A percentile compares a stretch with the other conserved stretches of the same genome.
Evolutionary conservation across 2,329 filamentous ascomycete species (phyloP).

Genomic region (Arachnopeziza araneosa): DNA sequence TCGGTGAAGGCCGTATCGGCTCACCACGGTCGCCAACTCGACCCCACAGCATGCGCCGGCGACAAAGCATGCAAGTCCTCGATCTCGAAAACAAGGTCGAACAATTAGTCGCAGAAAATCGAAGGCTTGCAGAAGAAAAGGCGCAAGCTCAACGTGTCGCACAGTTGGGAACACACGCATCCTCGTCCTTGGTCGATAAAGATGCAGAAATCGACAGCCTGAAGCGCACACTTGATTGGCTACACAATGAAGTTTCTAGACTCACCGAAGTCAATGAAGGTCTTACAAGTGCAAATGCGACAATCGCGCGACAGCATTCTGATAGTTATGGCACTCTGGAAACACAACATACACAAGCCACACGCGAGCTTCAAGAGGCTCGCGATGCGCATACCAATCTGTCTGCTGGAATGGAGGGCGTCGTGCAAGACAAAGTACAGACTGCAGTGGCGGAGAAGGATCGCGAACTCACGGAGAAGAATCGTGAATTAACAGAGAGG

Average conservation of each 20-base stretch:
- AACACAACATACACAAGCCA: slow-evolving; percentile 58
- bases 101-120: slow-evolving; percentile 80
- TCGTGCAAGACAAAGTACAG: slow-evolving; percentile 55
- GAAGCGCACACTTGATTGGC: slow-evolving; percentile 68
- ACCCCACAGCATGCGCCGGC: slow-evolving; percentile 91
- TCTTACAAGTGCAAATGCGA: slow-evolving; percentile 69
- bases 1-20: slow-evolving; percentile 78
- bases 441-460: slow-evolving; percentile 59
- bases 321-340: slow-evolving; percentile 64
- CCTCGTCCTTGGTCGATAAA: slow-evolving; percentile 69
- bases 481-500: slow-evolving; percentile 65
- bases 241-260: slow-evolving; percentile 76
- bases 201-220: slow-evolving; percentile 83
- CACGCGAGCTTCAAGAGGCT: slow-evolving; percentile 64
- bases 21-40: slow-evolving; percentile 90
- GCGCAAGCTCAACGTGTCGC: slow-evolving; percentile 61
- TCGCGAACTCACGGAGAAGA: slow-evolving; percentile 69
- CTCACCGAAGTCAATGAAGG: slow-evolving; percentile 79
- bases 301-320: slow-evolving; percentile 70
- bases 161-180: slow-evolving; percentile 56
- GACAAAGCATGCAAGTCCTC: slow-evolving; percentile 94
- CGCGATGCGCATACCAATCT: slow-evolving; percentile 58
- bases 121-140: slow-evolving; percentile 67
- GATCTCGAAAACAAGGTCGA: slow-evolving; percentile 85
- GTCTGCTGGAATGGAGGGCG: slow-evolving; percentile 56